phyloP scores from a whole-genome alignment of 1,139 yeast species.

The Diutina neorugosa region DNA sequence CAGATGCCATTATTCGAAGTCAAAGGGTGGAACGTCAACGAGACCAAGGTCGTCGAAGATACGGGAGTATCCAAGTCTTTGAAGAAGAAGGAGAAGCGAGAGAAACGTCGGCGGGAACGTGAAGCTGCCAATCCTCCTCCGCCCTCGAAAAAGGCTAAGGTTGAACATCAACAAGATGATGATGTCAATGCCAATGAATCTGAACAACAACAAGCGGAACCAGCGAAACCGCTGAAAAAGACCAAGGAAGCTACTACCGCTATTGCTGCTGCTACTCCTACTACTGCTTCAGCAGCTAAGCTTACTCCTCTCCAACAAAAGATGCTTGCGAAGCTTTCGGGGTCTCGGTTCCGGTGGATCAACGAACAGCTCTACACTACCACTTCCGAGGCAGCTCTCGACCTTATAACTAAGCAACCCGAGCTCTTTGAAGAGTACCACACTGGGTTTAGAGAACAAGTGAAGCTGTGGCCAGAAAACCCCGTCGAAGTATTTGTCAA shows the following conservation, averaged over 20 bases:
- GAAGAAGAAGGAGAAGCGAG: slow-evolving; percentile 12
- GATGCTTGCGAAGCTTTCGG: slow-evolving; percentile 89
- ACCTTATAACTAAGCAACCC: slow-evolving; percentile 70
- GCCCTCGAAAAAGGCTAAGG: not conserved
- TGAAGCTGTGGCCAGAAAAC: slow-evolving; percentile 94
- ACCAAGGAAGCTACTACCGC: not conserved
- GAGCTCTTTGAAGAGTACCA: slow-evolving; percentile 88
- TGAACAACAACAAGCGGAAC: not conserved
- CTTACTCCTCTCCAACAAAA: slow-evolving; percentile 88
- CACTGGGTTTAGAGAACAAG: slow-evolving; percentile 89
- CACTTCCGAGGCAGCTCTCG: slow-evolving; percentile 63
- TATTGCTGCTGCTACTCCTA: slow-evolving; percentile 5
- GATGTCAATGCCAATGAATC: not conserved
- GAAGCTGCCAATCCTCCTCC: not conserved
- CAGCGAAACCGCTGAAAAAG: not conserved
- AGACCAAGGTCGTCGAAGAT: slow-evolving; percentile 32
- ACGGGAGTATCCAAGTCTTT: slow-evolving; percentile 18
- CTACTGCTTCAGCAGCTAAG: slow-evolving; percentile 16
- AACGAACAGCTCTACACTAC: slow-evolving; percentile 89
- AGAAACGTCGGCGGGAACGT: slow-evolving; percentile 15
- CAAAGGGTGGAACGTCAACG: slow-evolving; percentile 69
- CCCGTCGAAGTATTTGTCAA: slow-evolving; percentile 84
- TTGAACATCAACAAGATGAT: not conserved
- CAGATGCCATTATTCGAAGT: slow-evolving; percentile 75
- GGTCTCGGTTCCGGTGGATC: slow-evolving; percentile 95